Base-by-base conservation (phyloP, 441 rosid genomes). In the Lepidium campestre region DNA sequence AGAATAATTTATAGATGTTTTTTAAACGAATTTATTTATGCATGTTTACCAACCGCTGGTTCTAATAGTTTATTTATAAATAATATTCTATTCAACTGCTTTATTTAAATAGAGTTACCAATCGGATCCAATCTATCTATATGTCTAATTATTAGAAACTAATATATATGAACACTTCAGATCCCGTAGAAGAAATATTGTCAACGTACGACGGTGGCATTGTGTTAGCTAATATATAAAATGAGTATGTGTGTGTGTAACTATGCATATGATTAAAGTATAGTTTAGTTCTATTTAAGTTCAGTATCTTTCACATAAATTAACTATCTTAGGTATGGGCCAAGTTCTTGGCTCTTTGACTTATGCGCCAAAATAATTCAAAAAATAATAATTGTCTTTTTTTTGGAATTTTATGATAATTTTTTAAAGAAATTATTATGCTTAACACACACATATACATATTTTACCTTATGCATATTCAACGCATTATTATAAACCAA, bases 151-250 rank as follows among this genome's bases (percentile, higher is more conserved):
- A 13, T 20, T 22, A 11, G 9, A n/a, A 57, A 20, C 6, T 0
- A 3, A 17, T 11, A 3, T 20, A 19, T 20, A 35, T 36, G 5
- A 13, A 36, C 46, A 12, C 14, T 18, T 52, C 37, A 50, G 23
- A 31, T 34, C 7, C 13, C 13, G 42, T 42, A 44, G 13, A 61
- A 23, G 46, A 45, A 62, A 6, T 54, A 18, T 39, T 63, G 70
- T 64, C 65, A 57, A 63, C 14, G 34, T 29, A 29, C 2, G 70
- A 41, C 75, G 75, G 70, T 71, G 75, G 65, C 20, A 48, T 29
- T 48, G 65, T 39, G 65, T 64, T 56, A 32, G 70, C 53, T 54
- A 32, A 55, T 8, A 3, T 27, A 4, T 13, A 37, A 6, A 6
- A 8, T 29, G 34, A 29, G 34, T 34, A 2, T 10, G 9, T 3